Percentiles rank a stretch among this genome's conserved stretches.
phyloP scores from a whole-genome alignment of 805 yeast genomes.

The Sugiyamaella chiloensis region DNA sequence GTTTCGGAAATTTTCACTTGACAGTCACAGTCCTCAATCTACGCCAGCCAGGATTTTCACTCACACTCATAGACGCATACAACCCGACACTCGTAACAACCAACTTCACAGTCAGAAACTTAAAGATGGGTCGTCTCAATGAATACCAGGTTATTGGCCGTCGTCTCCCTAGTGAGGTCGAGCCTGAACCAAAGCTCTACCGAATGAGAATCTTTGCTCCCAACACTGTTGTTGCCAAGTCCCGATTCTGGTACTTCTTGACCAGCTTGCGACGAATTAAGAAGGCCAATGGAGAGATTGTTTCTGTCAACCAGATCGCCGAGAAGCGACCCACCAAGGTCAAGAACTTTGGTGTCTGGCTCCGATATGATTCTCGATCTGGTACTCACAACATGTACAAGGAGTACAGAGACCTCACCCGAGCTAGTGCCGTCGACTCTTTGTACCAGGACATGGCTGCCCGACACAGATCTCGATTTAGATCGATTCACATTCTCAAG shows the following conservation, averaged over 20 bases:
- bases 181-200: conserved; percentile 99
- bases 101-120: conserved; percentile 4
- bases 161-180: conserved; percentile 98
- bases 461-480: conserved; percentile 99
- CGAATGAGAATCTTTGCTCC: conserved; percentile 99
- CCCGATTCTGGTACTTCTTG: conserved; percentile 99
- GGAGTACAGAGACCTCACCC: conserved; percentile 99
- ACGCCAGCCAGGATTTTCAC: neutral
- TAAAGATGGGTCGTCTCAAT: conserved; percentile 82
- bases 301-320: conserved; percentile 83
- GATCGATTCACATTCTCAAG: conserved; percentile 98
- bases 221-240: conserved; percentile 98
- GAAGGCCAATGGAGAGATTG: conserved; percentile 99
- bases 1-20: neutral
- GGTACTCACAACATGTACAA: conserved; percentile 99
- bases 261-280: conserved; percentile 99
- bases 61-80: neutral
- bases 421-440: conserved; percentile 97
- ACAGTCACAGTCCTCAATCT: neutral
- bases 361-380: conserved; percentile 99
- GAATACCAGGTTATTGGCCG: conserved; percentile 99
- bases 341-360: conserved; percentile 99
- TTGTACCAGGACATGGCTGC: conserved; percentile 99
- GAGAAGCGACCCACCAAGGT: conserved; percentile 99
- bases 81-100: neutral